Conservation (phyloP, 768 basidiomycete genomes). For the Xerocomellus amylosporus region DNA sequence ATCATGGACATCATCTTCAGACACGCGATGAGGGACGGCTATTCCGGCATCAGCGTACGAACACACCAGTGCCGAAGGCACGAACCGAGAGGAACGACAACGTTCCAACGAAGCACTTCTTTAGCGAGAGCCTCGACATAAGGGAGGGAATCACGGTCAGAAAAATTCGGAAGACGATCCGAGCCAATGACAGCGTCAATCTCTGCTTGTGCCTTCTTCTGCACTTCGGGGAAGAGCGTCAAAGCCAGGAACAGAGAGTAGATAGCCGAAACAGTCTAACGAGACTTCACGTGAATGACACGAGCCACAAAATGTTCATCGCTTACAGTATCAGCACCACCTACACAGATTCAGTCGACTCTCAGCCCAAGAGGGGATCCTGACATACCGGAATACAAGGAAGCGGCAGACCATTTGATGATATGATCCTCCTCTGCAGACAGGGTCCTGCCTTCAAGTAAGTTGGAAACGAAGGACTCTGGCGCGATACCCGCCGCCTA, state of each 20-base stretch:
- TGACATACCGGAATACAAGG: conserved; percentile 27
- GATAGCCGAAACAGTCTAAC: conserved; percentile 59
- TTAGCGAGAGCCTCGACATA: conserved; percentile 59
- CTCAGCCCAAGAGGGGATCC: conserved; percentile 5
- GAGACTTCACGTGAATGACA: conserved; percentile 5
- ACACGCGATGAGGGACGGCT: conserved; percentile 47
- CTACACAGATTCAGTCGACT: conserved; percentile 23
- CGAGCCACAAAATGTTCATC: background rate
- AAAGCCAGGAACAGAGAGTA: conserved; percentile 63
- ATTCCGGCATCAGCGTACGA: conserved; percentile 30
- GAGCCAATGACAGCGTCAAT: conserved; percentile 57
- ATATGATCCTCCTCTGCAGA: conserved; percentile 53
- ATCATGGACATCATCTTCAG: conserved; percentile 60
- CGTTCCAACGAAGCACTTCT: conserved; percentile 50
- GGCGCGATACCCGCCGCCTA: conserved; percentile 53
- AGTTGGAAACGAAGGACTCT: conserved; percentile 53
- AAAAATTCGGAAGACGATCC: conserved; percentile 58
- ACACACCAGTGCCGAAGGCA: conserved; percentile 22
- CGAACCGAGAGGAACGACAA: conserved; percentile 39
- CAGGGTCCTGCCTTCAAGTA: conserved; percentile 51
- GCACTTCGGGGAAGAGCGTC: conserved; percentile 52
- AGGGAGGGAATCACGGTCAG: conserved; percentile 56
- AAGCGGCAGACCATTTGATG: conserved; percentile 60
- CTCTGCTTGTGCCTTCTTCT: conserved; percentile 59
- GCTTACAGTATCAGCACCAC: conserved; percentile 46